Conservation (phyloP, 164 flowering plant genomes). For the Chimonanthus praecox region DNA sequence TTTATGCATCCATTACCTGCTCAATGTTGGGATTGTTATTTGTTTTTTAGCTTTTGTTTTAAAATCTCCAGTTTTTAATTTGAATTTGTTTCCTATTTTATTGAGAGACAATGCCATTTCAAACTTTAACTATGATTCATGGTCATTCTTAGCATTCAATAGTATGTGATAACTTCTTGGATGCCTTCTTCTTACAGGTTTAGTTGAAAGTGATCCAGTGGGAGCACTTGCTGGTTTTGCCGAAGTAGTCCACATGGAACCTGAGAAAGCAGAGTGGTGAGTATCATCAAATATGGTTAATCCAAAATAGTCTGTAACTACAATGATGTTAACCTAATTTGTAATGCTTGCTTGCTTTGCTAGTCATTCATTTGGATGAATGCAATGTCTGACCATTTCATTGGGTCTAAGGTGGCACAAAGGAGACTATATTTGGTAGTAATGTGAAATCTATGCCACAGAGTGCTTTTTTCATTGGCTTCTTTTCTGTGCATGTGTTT, state of each 20-base stretch:
- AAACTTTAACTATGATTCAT: background rate
- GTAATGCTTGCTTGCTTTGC: background rate
- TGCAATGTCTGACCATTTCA: too few relatives aligned
- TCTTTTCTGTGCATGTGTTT: too few relatives aligned
- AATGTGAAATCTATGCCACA: too few relatives aligned
- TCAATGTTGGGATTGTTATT: background rate
- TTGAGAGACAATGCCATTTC: background rate
- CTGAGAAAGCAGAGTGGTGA: slow-evolving; percentile 97
- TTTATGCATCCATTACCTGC: background rate
- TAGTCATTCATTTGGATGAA: background rate
- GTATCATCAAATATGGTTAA: slow-evolving; percentile 3
- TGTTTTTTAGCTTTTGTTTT: background rate
- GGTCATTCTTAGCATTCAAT: background rate
- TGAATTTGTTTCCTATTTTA: background rate
- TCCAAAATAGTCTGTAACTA: background rate
- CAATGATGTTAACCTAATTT: background rate
- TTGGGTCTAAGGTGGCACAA: too few relatives aligned
- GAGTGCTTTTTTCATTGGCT: too few relatives aligned
- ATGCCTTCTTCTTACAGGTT: slow-evolving; percentile 33
- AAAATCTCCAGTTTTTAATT: background rate
- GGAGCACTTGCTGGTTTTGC: slow-evolving; percentile 92
- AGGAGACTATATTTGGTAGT: too few relatives aligned
- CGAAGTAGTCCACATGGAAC: slow-evolving; percentile 93
- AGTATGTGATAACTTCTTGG: background rate
- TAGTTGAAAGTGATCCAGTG: slow-evolving; percentile 94